A percentile compares a stretch with the other conserved stretches of the same genome.
Conservation (phyloP, 768 basidiomycete species). For the Auriscalpium orientale region DNA sequence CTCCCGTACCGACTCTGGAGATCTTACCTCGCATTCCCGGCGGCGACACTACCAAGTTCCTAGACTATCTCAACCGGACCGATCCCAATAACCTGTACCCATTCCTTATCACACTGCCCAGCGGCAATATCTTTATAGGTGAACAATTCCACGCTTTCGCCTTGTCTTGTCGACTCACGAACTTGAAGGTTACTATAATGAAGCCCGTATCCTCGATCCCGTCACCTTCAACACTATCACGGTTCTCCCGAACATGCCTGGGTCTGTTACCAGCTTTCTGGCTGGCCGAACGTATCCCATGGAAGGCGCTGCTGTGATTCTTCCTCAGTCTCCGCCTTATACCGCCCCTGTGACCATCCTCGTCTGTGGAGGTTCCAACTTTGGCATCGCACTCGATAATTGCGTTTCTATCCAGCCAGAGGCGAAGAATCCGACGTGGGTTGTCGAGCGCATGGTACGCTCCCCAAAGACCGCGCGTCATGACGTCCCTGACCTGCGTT, state of each 20-base stretch:
- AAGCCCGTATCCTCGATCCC: conserved; percentile 69
- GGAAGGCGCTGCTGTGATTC: conserved; percentile 60
- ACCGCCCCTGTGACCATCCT: conserved; percentile 62
- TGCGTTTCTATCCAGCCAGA: conserved; percentile 69
- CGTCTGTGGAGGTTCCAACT: conserved; percentile 71
- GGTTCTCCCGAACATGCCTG: conserved; percentile 66
- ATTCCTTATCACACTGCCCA: conserved; percentile 65
- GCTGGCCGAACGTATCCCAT: conserved; percentile 74
- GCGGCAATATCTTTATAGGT: conserved; percentile 66
- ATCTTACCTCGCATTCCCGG: conserved; percentile 61
- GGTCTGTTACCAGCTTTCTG: conserved; percentile 62
- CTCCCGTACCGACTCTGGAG: conserved; percentile 63
- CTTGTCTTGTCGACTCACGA: background rate
- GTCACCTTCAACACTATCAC: conserved; percentile 53
- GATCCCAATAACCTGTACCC: conserved; percentile 81
- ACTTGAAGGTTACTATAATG: conserved; percentile 63
- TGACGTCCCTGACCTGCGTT: background rate
- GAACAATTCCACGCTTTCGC: background rate
- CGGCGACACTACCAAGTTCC: conserved; percentile 49
- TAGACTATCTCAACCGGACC: conserved; percentile 63
- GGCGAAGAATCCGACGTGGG: conserved; percentile 52
- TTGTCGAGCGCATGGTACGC: conserved; percentile 70
- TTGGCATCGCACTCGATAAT: conserved; percentile 53
- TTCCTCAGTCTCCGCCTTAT: conserved; percentile 69
- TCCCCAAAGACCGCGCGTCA: background rate